These are phyloP conservation scores for Xylariaceae sp. DNA, from an alignment of 2,329 filamentous ascomycete genomes.

Conservation along the genomic window DNA sequence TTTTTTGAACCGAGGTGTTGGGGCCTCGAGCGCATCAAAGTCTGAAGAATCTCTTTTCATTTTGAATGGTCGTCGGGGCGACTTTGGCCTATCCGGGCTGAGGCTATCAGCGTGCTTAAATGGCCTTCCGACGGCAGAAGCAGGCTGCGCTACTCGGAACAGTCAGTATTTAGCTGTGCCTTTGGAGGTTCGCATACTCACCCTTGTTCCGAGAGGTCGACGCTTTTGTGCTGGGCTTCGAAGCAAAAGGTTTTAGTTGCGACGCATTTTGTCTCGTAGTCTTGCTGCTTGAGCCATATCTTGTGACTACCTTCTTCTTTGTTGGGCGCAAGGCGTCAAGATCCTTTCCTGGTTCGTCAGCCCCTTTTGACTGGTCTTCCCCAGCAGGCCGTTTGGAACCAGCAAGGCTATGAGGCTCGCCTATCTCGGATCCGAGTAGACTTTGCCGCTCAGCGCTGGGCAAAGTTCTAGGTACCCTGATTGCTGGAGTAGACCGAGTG, in stretches of 20 bases:
- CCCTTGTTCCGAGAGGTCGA: constrained; percentile 11
- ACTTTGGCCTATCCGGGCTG: constrained; percentile 7
- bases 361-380: constrained; percentile 6
- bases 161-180: constrained; percentile 2
- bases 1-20: constrained; percentile 15
- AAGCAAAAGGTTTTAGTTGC: constrained; percentile 11
- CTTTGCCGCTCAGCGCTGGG: background rate
- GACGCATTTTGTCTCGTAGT: constrained; percentile 16
- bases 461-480: background rate
- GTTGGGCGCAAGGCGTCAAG: constrained; percentile 11
- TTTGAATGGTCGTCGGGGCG: constrained; percentile 13
- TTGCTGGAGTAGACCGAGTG: background rate
- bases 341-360: constrained; percentile 15
- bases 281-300: constrained; percentile 15
- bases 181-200: constrained; percentile 1
- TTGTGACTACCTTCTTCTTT: constrained; percentile 10
- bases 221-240: constrained; percentile 14
- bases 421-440: background rate
- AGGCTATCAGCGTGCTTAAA: constrained; percentile 5
- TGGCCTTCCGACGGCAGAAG: background rate
- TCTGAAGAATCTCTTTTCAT: constrained; percentile 1
- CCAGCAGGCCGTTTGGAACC: constrained; percentile 25
- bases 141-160: background rate
- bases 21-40: constrained; percentile 8
- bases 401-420: constrained; percentile 18